phyloP scores from a whole-genome alignment of 1,139 yeast genomes.

The Kodamaea sp. region DNA sequence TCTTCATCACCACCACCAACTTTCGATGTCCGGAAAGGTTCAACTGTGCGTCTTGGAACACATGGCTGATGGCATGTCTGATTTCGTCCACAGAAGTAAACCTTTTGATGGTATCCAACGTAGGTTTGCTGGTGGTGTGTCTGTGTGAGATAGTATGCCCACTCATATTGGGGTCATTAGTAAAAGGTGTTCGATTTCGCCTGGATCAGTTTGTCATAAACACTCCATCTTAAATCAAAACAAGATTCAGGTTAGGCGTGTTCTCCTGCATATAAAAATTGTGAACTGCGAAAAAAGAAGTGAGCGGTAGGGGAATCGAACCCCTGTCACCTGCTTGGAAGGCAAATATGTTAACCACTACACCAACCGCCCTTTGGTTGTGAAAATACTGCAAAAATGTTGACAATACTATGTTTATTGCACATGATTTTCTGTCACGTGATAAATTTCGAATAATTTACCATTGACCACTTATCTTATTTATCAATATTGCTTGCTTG shows the following conservation, averaged over 20 bases:
- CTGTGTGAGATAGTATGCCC: too few species aligned
- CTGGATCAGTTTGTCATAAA: neutral
- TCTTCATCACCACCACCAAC: conserved; percentile 62
- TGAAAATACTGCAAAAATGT: too few species aligned
- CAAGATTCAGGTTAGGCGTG: conserved; percentile 1
- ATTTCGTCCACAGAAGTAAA: conserved; percentile 30
- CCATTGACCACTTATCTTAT: too few species aligned
- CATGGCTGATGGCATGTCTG: conserved; percentile 55
- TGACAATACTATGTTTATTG: too few species aligned
- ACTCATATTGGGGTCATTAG: too few species aligned
- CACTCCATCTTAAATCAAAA: conserved; percentile 2
- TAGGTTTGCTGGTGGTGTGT: conserved; percentile 12
- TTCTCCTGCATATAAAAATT: conserved; percentile 1
- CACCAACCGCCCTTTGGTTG: conserved; percentile 47
- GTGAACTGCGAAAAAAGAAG: conserved; percentile 23
- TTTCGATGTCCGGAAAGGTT: conserved; percentile 77
- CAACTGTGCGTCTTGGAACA: conserved; percentile 80
- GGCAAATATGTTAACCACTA: conserved; percentile 60
- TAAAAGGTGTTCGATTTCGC: neutral
- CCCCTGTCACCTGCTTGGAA: conserved; percentile 83
- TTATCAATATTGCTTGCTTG: too few species aligned
- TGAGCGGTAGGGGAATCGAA: conserved; percentile 83
- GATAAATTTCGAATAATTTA: too few species aligned
- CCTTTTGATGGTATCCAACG: conserved; percentile 21
- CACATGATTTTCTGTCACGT: too few species aligned